A percentile compares a stretch with the other conserved stretches of the same genome.
phyloP scores from a whole-genome alignment of 2,329 filamentous ascomycete species.

The Akanthomyces dipterigenus region DNA sequence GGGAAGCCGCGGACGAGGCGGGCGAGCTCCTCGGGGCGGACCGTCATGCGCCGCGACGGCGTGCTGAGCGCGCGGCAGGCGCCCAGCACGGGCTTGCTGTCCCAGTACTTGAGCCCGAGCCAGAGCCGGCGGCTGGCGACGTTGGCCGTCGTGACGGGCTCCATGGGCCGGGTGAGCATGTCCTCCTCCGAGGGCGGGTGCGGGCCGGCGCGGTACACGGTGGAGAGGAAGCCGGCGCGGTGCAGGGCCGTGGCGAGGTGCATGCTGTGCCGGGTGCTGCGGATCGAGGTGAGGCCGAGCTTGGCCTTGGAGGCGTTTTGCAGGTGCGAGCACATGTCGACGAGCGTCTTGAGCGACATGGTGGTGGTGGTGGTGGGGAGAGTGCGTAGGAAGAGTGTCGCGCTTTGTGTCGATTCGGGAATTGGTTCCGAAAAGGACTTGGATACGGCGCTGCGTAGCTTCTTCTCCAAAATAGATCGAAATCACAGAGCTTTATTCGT shows the following conservation, averaged over 20 bases:
- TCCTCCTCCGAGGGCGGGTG: slow-evolving; percentile 42
- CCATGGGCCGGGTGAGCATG: slow-evolving; percentile 41
- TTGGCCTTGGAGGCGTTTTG: slow-evolving; percentile 83
- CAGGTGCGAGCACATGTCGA: slow-evolving; percentile 80
- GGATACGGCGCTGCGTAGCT: too few species aligned
- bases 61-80: slow-evolving; percentile 63
- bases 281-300: slow-evolving; percentile 76
- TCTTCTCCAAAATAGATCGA: too few species aligned
- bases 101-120: slow-evolving; percentile 87
- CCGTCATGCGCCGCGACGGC: slow-evolving; percentile 64
- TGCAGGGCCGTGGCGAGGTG: slow-evolving; percentile 69
- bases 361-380: slow-evolving; percentile 9
- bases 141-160: slow-evolving; percentile 61
- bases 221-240: slow-evolving; percentile 72
- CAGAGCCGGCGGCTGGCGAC: slow-evolving; percentile 70
- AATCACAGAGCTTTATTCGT: too few species aligned
- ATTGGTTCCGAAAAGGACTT: too few species aligned
- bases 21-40: slow-evolving; percentile 55
- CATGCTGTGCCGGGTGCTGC: slow-evolving; percentile 75
- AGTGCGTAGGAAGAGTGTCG: background rate
- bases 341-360: slow-evolving; percentile 59
- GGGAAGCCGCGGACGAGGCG: slow-evolving; percentile 62
- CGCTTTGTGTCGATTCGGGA: background rate
- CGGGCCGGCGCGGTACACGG: slow-evolving; percentile 65
- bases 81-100: slow-evolving; percentile 70